Evolutionary conservation across 192 early-diverging fungal genomes (phyloP).

Genomic region (Coemansia sp.): DNA sequence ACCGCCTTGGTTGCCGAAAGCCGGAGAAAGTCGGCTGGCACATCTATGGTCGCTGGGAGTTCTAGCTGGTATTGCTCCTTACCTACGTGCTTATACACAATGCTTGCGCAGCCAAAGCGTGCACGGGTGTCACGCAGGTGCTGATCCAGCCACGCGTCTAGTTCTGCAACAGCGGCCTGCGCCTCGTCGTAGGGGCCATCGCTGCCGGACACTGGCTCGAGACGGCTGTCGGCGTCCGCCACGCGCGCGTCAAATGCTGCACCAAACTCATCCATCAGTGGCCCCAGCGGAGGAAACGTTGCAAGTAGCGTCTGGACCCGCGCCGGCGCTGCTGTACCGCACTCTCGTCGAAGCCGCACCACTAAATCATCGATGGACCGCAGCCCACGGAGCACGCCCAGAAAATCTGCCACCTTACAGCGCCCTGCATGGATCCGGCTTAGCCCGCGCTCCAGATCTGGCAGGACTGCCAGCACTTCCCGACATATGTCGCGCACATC

Average conservation of each 20-base stretch:
- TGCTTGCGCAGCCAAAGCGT: conserved; percentile 63
- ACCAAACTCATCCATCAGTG: conserved; percentile 68
- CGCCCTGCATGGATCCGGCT: conserved; percentile 84
- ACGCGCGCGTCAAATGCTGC: conserved; percentile 71
- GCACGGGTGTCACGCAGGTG: conserved; percentile 67
- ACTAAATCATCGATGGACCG: conserved; percentile 33
- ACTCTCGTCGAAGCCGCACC: conserved; percentile 5
- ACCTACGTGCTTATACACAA: conserved; percentile 85
- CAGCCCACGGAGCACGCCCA: conserved; percentile 64
- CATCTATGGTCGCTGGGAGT: conserved; percentile 68
- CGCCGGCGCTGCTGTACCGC: conserved; percentile 9
- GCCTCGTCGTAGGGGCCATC: conserved; percentile 81
- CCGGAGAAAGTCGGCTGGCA: conserved; percentile 74
- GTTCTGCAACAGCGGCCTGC: conserved; percentile 51
- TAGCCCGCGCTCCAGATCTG: conserved; percentile 90
- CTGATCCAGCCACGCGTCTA: conserved; percentile 67
- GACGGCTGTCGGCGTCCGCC: conserved; percentile 59
- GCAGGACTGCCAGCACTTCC: conserved; percentile 56
- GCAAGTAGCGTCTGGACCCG: conserved; percentile 28
- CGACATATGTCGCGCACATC: conserved; percentile 56
- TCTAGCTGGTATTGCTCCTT: conserved; percentile 98
- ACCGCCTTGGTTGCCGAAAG: conserved; percentile 80
- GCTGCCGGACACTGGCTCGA: conserved; percentile 69
- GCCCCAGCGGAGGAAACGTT: conserved; percentile 61
- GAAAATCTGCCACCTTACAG: conserved; percentile 84